Conservation (phyloP, 257 asterid genomes). For the Agastache rugosa region DNA sequence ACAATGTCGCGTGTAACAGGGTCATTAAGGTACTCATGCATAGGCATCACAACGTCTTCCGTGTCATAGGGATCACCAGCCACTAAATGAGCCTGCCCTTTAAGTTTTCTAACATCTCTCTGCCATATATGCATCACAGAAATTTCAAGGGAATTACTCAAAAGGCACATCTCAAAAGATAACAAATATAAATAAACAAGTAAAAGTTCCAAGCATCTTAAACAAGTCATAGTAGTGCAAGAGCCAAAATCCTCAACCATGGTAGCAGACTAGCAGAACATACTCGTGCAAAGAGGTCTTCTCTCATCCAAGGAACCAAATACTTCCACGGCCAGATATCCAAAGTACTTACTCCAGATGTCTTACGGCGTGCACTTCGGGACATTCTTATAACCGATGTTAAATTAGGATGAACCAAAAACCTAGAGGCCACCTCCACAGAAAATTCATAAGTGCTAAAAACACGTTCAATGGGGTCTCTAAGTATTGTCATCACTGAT, state of each 20-base stretch:
- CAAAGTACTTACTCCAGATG: conserved; percentile 76
- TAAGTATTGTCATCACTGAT: conserved; percentile 88
- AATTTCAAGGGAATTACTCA: neutral
- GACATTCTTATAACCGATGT: conserved; percentile 75
- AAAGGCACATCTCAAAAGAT: neutral
- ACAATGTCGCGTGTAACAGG: conserved; percentile 82
- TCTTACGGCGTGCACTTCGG: conserved; percentile 59
- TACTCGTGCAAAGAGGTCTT: conserved; percentile 96
- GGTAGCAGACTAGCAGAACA: conserved; percentile 41
- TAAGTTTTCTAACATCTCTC: conserved; percentile 79
- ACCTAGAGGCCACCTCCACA: conserved; percentile 97
- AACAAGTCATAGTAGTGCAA: neutral
- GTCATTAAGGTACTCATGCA: conserved; percentile 74
- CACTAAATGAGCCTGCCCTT: conserved; percentile 46
- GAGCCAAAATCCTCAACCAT: neutral
- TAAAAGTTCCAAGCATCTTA: neutral
- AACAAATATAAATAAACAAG: neutral
- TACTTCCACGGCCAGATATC: conserved; percentile 99
- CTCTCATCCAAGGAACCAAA: conserved; percentile 99
- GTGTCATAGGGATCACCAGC: conserved; percentile 71
- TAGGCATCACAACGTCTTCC: conserved; percentile 81
- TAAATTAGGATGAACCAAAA: conserved; percentile 87
- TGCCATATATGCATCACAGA: conserved; percentile 43
- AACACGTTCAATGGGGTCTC: conserved; percentile 95
- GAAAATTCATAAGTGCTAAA: conserved; percentile 95